Base-by-base conservation (phyloP, 2,329 filamentous ascomycete genomes). In the Zymoseptoria pseudotritici region DNA sequence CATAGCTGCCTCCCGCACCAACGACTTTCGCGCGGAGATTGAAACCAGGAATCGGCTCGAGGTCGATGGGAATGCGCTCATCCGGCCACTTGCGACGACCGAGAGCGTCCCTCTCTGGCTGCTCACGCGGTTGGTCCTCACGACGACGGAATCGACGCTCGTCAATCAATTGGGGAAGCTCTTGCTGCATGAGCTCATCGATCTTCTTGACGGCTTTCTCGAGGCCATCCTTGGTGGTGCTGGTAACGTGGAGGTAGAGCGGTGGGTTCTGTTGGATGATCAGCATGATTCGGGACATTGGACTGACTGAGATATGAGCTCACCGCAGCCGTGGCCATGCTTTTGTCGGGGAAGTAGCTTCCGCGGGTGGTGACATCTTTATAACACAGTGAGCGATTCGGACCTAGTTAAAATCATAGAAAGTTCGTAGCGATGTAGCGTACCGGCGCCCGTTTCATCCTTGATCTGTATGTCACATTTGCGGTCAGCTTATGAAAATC, bases 391-490 rank as follows among this genome's bases (percentile, higher is more conserved):
- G 83, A 62, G 79, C 76, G 73, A 62, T 60, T 61, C 58, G 76
- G 76, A 79, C 79, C 76, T 76, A 77, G 69, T 29, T 74, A 68
- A 75, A 75, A 74, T 75, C 70, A 66, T 57, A 77, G 77, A 75
- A 74, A 71, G 74, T 76, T 77, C 74, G 75, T 77, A 75, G 65
- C 61, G 79, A 54, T 50, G 58, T 57, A 81, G 85, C 92, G 87
- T 99, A 99, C 94, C 94, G 83, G 94, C 93, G 84, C 94, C 94
- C 87, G 93, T 97, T 73, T 97, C 91, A 82, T 97, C 93, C 88
- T 96, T 96, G 73, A 99, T 99, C 94, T 99, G 92, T 72, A 89
- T 89, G 78, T 86, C 86, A 94, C 84, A 86, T 55, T 49, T 58
- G 54, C 87, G 85, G 92, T 97, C 86, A 97, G 92, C 91, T 94